Percentiles rank a stretch among this genome's conserved stretches.
Evolutionary conservation across 768 basidiomycete species (phyloP).

Genomic region (Ramaria sp.): DNA sequence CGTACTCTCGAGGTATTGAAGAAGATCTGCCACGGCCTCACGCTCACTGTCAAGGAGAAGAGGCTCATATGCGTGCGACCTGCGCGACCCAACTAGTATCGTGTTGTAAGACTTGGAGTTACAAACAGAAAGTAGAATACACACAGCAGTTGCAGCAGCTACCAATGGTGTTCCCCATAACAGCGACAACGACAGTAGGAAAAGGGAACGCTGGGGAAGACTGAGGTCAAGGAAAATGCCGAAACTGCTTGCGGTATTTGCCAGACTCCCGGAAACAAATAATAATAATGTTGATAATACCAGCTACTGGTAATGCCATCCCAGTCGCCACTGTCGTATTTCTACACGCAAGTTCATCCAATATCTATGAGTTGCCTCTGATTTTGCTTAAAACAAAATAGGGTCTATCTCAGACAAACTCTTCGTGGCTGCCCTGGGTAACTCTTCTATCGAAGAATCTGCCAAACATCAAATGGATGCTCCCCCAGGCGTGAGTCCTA

Average conservation of each 20-base stretch:
- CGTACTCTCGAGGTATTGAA: conserved; percentile 97
- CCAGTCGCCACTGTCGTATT: conserved; percentile 20
- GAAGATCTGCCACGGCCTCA: conserved; percentile 93
- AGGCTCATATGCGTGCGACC: conserved; percentile 80
- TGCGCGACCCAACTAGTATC: conserved; percentile 61
- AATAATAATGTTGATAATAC: neutral
- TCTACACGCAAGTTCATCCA: conserved; percentile 16
- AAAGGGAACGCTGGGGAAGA: neutral
- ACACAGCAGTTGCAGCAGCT: conserved; percentile 84
- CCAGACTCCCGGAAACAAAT: too few relatives aligned
- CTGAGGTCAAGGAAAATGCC: neutral
- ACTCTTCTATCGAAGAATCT: conserved; percentile 25
- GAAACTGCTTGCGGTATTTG: neutral
- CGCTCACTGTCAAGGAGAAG: conserved; percentile 86
- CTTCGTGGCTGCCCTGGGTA: conserved; percentile 25
- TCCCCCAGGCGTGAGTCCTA: conserved; percentile 30
- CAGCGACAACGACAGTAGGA: neutral
- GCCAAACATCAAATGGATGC: conserved; percentile 30
- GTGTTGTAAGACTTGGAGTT: neutral
- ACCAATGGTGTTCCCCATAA: conserved; percentile 56
- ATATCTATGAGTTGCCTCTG: neutral
- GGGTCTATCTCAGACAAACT: conserved; percentile 30
- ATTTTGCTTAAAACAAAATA: conserved; percentile 14
- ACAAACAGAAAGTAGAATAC: conserved; percentile 26
- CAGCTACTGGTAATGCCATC: neutral